Conservation (phyloP, 768 basidiomycete species). For the Psilocybe sp. region DNA sequence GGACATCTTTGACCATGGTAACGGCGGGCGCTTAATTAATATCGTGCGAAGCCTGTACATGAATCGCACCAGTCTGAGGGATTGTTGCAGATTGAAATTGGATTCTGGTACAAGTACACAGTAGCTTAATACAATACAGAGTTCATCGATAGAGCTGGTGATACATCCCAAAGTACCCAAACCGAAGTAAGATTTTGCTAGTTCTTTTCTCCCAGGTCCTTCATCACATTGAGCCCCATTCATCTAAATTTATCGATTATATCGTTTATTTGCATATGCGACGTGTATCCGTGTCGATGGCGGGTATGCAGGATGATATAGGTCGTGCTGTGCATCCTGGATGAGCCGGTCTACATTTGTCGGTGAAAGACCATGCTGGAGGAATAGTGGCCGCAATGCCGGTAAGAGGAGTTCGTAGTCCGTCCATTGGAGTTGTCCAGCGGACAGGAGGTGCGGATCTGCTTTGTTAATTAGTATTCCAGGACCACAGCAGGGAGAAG, state of each 20-base stretch:
- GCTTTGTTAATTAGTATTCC: neutral
- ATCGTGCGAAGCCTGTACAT: too few relatives aligned
- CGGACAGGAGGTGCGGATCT: conserved; percentile 60
- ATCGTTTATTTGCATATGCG: conserved; percentile 46
- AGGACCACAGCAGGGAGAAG: neutral
- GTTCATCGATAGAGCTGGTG: too few relatives aligned
- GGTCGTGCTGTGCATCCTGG: conserved; percentile 59
- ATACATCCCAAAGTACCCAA: too few relatives aligned
- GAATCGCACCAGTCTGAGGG: too few relatives aligned
- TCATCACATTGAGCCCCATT: neutral
- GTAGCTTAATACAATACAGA: too few relatives aligned
- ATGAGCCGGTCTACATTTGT: conserved; percentile 55
- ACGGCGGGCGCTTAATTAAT: too few relatives aligned
- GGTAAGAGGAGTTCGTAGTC: conserved; percentile 65
- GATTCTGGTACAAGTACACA: too few relatives aligned
- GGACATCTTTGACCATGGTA: too few relatives aligned
- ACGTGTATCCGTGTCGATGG: conserved; percentile 56
- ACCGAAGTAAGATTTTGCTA: too few relatives aligned
- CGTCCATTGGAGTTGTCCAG: conserved; percentile 75
- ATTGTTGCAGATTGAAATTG: too few relatives aligned
- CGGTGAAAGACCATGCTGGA: conserved; percentile 49
- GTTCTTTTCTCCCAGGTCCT: too few relatives aligned
- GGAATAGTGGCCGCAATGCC: conserved; percentile 58
- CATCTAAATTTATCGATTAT: neutral
- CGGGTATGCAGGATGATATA: conserved; percentile 56